Percentiles rank a stretch among this genome's conserved stretches.
Evolutionary conservation across 1,284 basidiomycete genomes (phyloP).

Genomic region (Somion occarium): DNA sequence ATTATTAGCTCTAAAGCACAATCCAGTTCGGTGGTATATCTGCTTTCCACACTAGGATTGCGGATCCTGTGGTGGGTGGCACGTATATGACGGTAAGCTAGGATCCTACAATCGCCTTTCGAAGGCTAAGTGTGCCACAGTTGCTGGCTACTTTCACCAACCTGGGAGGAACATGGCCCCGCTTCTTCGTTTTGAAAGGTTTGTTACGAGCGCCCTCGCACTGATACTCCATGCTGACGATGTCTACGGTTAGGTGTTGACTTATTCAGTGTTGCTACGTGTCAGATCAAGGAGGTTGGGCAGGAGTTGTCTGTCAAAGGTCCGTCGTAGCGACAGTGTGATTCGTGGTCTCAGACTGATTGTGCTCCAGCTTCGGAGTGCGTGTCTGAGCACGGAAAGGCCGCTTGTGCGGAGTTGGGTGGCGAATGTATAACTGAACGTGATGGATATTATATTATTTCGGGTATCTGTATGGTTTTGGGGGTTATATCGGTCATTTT

Average conservation of each 20-base stretch:
- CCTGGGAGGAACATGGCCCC: conserved; percentile 97
- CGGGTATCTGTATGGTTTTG: conserved; percentile 71
- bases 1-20: conserved; percentile 50
- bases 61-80: conserved; percentile 95
- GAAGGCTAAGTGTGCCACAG: too few species aligned
- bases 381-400: conserved; percentile 86
- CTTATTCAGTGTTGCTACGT: conserved; percentile 78
- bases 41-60: conserved; percentile 96
- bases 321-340: conserved; percentile 26
- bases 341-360: conserved; percentile 9
- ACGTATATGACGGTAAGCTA: conserved; percentile 97
- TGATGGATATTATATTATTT: conserved; percentile 93
- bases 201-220: conserved; percentile 11
- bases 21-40: conserved; percentile 98
- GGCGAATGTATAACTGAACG: conserved; percentile 81
- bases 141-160: conserved; percentile 96
- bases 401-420: conserved; percentile 67
- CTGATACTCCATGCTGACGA: too few species aligned
- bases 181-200: conserved; percentile 90
- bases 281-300: conserved; percentile 58
- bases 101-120: too few species aligned
- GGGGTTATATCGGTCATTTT: conserved; percentile 70
- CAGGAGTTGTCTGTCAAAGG: conserved; percentile 56
- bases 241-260: conserved; percentile 87
- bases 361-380: conserved; percentile 67